Evolutionary conservation across 2,329 filamentous ascomycete genomes (phyloP).

Genomic region (Cladosporium sp.): DNA sequence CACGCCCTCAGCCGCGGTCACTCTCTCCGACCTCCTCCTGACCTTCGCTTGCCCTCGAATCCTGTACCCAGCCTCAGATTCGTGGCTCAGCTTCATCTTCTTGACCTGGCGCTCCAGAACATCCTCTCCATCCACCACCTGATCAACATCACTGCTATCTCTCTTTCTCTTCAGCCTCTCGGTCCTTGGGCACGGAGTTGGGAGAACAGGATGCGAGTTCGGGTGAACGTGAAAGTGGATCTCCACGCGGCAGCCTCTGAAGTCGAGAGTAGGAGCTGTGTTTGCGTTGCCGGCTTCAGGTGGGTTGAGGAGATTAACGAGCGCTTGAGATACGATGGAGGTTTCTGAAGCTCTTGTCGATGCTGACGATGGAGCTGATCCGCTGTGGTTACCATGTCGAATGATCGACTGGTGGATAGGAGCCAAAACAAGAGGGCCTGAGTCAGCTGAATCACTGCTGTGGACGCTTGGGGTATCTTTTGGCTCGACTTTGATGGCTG

Average conservation of each 20-base stretch:
- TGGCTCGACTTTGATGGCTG: background rate
- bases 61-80: background rate
- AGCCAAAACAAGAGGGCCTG: background rate
- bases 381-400: background rate
- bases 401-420: background rate
- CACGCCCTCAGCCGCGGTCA: background rate
- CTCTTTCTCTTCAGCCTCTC: constrained; percentile 4
- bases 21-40: background rate
- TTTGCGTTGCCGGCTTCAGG: background rate
- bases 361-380: background rate
- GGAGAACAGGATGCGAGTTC: background rate
- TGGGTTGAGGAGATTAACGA: background rate
- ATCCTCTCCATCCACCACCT: background rate
- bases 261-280: background rate
- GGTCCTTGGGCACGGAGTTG: background rate
- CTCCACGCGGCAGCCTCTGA: background rate
- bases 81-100: constrained; percentile 6
- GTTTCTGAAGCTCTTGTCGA: background rate
- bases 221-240: constrained; percentile 6
- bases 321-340: background rate
- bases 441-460: background rate
- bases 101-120: background rate
- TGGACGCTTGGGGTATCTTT: background rate
- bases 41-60: background rate
- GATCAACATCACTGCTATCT: background rate